These are phyloP conservation scores for Westerdykella aurantiaca DNA, from an alignment of 2,329 filamentous ascomycete genomes.

Conservation along the genomic window DNA sequence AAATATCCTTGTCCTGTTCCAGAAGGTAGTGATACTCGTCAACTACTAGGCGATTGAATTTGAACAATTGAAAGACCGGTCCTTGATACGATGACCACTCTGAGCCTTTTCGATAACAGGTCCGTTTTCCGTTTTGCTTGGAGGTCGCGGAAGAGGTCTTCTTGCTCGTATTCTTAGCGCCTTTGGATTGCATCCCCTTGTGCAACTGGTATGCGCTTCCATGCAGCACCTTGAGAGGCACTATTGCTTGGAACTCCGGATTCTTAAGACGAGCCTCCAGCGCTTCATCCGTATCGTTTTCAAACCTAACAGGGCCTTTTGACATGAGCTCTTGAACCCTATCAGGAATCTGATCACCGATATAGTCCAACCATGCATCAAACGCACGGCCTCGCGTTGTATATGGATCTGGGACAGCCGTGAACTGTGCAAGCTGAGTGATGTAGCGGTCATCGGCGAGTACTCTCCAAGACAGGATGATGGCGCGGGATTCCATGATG, in stretches of 20 bases:
- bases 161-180: constrained; percentile 5
- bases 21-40: constrained; percentile 60
- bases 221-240: constrained; percentile 37
- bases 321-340: constrained; percentile 37
- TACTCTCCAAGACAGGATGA: constrained; percentile 51
- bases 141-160: constrained; percentile 6
- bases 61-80: constrained; percentile 54
- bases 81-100: constrained; percentile 23
- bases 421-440: constrained; percentile 45
- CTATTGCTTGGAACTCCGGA: constrained; percentile 32
- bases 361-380: constrained; percentile 49
- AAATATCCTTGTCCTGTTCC: constrained; percentile 23
- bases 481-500: constrained; percentile 48
- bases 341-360: constrained; percentile 37
- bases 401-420: constrained; percentile 40
- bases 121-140: constrained; percentile 2
- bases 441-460: constrained; percentile 47
- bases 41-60: constrained; percentile 55
- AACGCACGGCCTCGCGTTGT: constrained; percentile 44
- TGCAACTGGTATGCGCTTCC: constrained; percentile 29
- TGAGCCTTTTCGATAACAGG: neutral
- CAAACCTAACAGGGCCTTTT: constrained; percentile 27
- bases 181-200: constrained; percentile 5
- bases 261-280: constrained; percentile 24
- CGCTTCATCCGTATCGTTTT: constrained; percentile 13